Evolutionary conservation across 257 asterid species (phyloP), one percentile per base, ranked within the genome.

Genomic region (Penstemon newberryi): DNA sequence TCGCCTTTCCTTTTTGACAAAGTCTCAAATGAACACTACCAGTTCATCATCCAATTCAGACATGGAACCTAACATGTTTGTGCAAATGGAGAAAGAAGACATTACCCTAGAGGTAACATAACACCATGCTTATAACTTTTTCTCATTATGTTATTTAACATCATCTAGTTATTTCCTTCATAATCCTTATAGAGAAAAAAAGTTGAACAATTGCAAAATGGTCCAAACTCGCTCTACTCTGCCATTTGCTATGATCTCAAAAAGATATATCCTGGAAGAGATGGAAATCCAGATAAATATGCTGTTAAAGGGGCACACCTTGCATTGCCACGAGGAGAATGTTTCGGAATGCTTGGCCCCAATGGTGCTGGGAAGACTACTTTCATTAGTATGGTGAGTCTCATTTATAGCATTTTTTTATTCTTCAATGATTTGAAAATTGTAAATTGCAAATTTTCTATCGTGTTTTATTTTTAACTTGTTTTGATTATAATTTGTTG

Each of bases 341-440:
- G 86, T 66, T 81, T 81, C 70, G 86, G 84, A 19, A 78, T 81
- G 71, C 72, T 81, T 19, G 86, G 86, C 56, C 86, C 86, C 19
- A 81, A 81, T 57, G 86, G 86, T 45, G 86, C 84, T 40, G 75
- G 71, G 13, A 69, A 42, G 62, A 54, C 73, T 71, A 46, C 75
- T 6, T 66, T 57, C 47, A 66, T 70, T 36, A 70, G 54, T 45
- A 44, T 70, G 77, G 77, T 73, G 49, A 65, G 71, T 55, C 37
- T 11, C 37, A 52, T 49, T 5, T 50, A 15, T 4, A n/a, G 44
- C 33, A 8, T 33, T 41, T 7, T 9, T 19, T 50, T 4, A 19
- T 19, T 10, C 7, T 10, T 10, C 4, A 19, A 10, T 50, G 5
- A 4, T 49, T 4, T 51, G 56, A 51, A 51, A 15, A 10, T 45